These are phyloP conservation scores for Colletotrichum zoysiae DNA, from an alignment of 2,329 filamentous ascomycete species.

Conservation along the genomic window DNA sequence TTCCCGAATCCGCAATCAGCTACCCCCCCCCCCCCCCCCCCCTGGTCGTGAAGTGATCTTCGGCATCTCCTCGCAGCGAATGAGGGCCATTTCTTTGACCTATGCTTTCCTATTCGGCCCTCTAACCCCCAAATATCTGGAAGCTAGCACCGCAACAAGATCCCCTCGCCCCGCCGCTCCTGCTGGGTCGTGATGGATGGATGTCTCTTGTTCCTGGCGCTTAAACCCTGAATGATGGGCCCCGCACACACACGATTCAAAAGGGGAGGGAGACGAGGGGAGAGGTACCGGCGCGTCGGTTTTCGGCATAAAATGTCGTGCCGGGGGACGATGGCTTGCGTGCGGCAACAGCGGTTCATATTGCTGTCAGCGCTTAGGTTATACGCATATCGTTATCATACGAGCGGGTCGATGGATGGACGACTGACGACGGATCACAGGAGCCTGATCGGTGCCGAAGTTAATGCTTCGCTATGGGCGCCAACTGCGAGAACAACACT, in stretches of 20 bases:
- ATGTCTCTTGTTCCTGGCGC: constrained; percentile 40
- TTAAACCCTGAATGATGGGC: constrained; percentile 15
- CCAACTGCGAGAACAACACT: background rate
- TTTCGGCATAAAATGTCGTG: background rate
- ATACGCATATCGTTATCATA: background rate
- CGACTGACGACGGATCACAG: background rate
- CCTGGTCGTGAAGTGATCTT: constrained; percentile 40
- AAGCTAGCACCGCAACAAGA: constrained; percentile 17
- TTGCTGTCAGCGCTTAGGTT: background rate
- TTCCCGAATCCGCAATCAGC: constrained; percentile 40
- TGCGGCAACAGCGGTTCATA: background rate
- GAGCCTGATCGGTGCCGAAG: background rate
- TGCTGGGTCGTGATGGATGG: constrained; percentile 11
- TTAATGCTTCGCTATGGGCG: background rate
- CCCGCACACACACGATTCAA: background rate
- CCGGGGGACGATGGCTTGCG: background rate
- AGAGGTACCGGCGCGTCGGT: background rate
- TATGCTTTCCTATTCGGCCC: constrained; percentile 44
- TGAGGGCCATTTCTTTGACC: constrained; percentile 36
- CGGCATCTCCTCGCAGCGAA: constrained; percentile 42
- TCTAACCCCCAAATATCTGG: background rate
- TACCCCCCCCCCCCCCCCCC: too few species aligned
- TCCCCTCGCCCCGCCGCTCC: background rate
- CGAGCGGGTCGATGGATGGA: background rate
- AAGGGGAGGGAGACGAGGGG: background rate